phyloP scores from a whole-genome alignment of 768 basidiomycete genomes.

The Suillus variegatus region DNA sequence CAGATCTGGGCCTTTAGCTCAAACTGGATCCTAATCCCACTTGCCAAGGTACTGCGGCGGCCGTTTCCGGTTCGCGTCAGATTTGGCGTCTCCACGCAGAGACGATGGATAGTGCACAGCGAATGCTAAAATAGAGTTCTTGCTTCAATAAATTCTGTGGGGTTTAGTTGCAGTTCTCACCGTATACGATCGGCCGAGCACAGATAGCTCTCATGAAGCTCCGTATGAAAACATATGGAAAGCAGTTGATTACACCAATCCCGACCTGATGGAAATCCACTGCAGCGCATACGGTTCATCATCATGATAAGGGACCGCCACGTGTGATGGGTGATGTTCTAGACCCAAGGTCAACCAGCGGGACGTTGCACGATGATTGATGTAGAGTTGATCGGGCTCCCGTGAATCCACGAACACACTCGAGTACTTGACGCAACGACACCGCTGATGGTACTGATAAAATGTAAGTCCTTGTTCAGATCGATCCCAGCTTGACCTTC shows the following conservation, averaged over 20 bases:
- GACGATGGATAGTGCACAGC: background rate
- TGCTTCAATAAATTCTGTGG: background rate
- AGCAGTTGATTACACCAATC: background rate
- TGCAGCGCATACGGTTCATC: background rate
- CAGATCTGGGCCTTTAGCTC: no score
- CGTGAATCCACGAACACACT: background rate
- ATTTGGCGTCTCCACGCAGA: no score
- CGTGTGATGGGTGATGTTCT: background rate
- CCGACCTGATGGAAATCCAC: background rate
- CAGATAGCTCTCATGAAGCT: background rate
- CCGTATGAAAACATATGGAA: background rate
- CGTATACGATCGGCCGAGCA: background rate
- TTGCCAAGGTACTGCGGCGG: no score
- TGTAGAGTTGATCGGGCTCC: background rate
- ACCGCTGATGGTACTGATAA: background rate
- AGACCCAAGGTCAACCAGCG: background rate
- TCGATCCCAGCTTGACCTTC: background rate
- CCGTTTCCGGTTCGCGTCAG: no score
- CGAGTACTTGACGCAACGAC: background rate
- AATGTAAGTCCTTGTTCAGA: background rate
- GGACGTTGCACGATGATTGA: background rate
- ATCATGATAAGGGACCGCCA: background rate
- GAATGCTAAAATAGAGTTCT: background rate
- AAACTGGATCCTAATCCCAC: no score
- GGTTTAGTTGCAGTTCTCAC: background rate